These are phyloP conservation scores for Cercophora newfieldiana DNA, from an alignment of 495 filamentous ascomycete species.

Conservation along the genomic window DNA sequence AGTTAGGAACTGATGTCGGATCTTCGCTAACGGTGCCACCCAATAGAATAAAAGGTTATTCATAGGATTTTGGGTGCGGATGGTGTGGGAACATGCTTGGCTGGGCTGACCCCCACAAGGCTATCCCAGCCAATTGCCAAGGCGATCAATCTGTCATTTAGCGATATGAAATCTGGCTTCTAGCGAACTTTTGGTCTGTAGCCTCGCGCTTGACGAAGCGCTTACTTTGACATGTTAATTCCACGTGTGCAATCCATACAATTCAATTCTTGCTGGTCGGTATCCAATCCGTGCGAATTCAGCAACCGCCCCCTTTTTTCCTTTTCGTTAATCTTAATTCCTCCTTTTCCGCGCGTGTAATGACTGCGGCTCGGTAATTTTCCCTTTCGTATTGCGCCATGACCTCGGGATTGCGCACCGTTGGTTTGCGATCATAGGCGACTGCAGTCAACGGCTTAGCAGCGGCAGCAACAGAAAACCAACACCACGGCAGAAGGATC, in stretches of 20 bases:
- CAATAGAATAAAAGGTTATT: not conserved
- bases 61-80: not conserved
- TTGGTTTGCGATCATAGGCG: not conserved
- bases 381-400: not conserved
- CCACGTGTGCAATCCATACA: not conserved
- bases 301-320: not conserved
- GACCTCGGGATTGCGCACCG: not conserved
- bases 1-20: conserved; percentile 6
- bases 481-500: not conserved
- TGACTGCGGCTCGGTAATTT: not conserved
- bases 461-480: not conserved
- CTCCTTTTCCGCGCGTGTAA: not conserved
- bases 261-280: too few species aligned
- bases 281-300: not conserved
- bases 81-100: not conserved
- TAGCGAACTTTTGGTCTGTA: not conserved
- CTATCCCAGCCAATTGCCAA: not conserved
- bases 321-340: not conserved
- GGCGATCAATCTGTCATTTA: conserved; percentile 7
- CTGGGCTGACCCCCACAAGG: conserved; percentile 7
- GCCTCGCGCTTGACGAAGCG: not conserved
- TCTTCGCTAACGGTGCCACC: not conserved
- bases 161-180: conserved; percentile 12
- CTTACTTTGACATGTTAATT: not conserved
- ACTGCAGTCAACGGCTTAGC: not conserved